Conservation (phyloP, 2,329 filamentous ascomycete genomes). For the Didymella keratinophila region DNA sequence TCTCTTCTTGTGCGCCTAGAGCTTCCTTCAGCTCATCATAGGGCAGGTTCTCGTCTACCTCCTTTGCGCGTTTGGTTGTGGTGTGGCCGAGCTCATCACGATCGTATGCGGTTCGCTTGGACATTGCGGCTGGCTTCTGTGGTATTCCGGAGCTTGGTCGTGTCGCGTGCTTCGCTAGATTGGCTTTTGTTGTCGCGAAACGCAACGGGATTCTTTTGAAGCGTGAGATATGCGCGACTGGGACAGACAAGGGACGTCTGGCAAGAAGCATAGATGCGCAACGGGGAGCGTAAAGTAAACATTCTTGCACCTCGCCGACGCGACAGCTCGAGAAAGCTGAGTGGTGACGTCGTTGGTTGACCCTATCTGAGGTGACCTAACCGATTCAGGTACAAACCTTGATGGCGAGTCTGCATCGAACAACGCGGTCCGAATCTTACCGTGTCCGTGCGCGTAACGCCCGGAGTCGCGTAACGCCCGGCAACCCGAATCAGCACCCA, state of each 20-base stretch:
- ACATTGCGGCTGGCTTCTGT: constrained; percentile 29
- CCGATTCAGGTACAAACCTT: constrained; percentile 31
- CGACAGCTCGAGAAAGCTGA: constrained; percentile 20
- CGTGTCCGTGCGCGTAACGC: no score
- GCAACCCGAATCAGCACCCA: no score
- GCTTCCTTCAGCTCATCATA: constrained; percentile 53
- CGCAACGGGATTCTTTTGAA: constrained; percentile 1
- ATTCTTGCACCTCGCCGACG: not conserved
- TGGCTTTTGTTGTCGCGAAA: constrained; percentile 5
- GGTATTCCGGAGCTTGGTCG: constrained; percentile 16
- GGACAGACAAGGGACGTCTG: constrained; percentile 10
- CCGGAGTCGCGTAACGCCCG: no score
- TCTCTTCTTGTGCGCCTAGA: constrained; percentile 51
- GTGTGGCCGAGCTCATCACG: constrained; percentile 53
- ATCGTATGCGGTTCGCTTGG: constrained; percentile 43
- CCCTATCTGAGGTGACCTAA: constrained; percentile 4
- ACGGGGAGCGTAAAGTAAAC: not conserved
- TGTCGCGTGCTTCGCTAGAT: constrained; percentile 26
- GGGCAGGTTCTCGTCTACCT: constrained; percentile 57
- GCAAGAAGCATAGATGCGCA: constrained; percentile 22
- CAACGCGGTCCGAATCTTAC: constrained; percentile 23
- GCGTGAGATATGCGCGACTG: constrained; percentile 1
- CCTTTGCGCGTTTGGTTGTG: constrained; percentile 59
- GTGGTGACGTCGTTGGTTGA: constrained; percentile 38
- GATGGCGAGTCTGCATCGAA: constrained; percentile 28